Percentiles rank a stretch among this genome's conserved stretches.
phyloP scores from a whole-genome alignment of 768 basidiomycete genomes.

The Boletus vinaceobasis region DNA sequence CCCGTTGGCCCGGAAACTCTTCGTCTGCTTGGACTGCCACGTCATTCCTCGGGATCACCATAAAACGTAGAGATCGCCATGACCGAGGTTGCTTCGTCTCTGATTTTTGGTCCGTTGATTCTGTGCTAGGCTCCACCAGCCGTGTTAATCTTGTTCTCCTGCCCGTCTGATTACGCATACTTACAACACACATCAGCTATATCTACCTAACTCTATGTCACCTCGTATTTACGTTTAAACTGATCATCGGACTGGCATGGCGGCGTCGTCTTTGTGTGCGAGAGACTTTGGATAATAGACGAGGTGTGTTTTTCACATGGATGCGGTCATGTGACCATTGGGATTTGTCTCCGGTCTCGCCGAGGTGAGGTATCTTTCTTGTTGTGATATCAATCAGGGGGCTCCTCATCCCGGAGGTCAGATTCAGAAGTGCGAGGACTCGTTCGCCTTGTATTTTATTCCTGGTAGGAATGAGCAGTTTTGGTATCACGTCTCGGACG shows the following conservation, averaged over 20 bases:
- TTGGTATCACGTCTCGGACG: too few species aligned
- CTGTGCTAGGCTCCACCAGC: not conserved
- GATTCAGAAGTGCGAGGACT: too few species aligned
- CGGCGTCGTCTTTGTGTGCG: too few species aligned
- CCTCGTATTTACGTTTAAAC: constrained; percentile 12
- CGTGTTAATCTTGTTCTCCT: constrained; percentile 22
- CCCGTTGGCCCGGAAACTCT: not conserved
- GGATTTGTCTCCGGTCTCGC: too few species aligned
- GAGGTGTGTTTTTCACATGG: too few species aligned
- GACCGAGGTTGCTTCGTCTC: constrained; percentile 1
- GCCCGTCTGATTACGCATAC: constrained; percentile 14
- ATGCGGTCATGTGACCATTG: too few species aligned
- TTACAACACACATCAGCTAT: constrained; percentile 16
- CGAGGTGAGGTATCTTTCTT: too few species aligned
- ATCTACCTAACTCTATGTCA: constrained; percentile 28
- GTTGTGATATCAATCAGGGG: too few species aligned
- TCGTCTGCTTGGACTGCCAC: constrained; percentile 8
- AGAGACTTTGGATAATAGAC: too few species aligned
- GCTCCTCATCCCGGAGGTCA: too few species aligned
- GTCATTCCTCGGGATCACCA: constrained; percentile 7
- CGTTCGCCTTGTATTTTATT: too few species aligned
- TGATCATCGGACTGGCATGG: not conserved
- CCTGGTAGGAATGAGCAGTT: too few species aligned
- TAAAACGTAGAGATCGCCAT: constrained; percentile 20
- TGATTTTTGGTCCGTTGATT: not conserved